Conservation (phyloP, 116 monocot genomes). For the Dioscorea cayenensis region DNA sequence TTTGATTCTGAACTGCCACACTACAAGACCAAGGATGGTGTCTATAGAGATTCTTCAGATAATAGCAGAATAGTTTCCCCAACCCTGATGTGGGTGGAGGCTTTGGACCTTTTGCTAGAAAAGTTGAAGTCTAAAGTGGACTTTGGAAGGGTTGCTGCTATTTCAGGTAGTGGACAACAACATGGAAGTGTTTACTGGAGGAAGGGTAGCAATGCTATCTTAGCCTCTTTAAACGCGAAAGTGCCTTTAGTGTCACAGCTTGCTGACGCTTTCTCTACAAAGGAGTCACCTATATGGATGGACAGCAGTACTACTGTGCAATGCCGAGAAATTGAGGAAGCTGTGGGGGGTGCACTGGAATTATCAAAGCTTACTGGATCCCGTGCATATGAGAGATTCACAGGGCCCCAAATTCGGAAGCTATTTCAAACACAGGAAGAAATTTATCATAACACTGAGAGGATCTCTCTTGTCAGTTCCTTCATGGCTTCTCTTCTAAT, state of each 20-base stretch:
- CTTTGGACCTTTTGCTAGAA: slow-evolving; percentile 61
- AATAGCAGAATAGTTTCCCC: slow-evolving; percentile 82
- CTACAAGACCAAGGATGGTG: slow-evolving; percentile 88
- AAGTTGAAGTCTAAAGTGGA: slow-evolving; percentile 58
- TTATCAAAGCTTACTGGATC: slow-evolving; percentile 87
- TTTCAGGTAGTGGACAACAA: slow-evolving; percentile 99
- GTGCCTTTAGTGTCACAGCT: slow-evolving; percentile 54
- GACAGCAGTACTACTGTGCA: slow-evolving; percentile 80
- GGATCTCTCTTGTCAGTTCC: slow-evolving; percentile 93
- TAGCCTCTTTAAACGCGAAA: slow-evolving; percentile 59
- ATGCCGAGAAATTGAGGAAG: slow-evolving; percentile 84
- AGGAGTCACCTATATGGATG: slow-evolving; percentile 95
- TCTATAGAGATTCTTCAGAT: slow-evolving; percentile 60
- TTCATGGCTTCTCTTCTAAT: slow-evolving; percentile 85
- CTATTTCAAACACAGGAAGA: slow-evolving; percentile 44
- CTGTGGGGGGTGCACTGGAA: slow-evolving; percentile 74
- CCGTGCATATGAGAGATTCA: slow-evolving; percentile 79
- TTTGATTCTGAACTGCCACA: slow-evolving; percentile 88
- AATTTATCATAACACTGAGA: slow-evolving; percentile 82
- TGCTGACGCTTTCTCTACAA: slow-evolving; percentile 58
- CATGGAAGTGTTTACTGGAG: slow-evolving; percentile 99
- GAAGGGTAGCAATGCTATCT: slow-evolving; percentile 37
- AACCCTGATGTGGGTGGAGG: slow-evolving; percentile 21
- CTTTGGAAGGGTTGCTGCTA: slow-evolving; percentile 49
- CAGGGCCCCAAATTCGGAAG: slow-evolving; percentile 92